Conservation (phyloP, 805 yeast genomes). For the Saccharomycopsis sp. region DNA sequence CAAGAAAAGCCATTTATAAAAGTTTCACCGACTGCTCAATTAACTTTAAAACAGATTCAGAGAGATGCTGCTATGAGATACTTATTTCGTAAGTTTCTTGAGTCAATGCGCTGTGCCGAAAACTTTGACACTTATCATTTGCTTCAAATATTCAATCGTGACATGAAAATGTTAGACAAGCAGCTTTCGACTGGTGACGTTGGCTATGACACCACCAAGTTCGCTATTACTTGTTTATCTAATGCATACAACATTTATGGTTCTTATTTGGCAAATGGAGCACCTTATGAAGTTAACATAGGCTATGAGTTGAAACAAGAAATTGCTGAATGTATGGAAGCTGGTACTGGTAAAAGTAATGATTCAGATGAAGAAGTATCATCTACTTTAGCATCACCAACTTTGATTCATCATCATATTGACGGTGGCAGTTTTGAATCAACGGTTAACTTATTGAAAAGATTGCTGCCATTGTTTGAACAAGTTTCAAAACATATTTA, state of each 20-base stretch:
- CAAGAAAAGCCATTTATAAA: neutral
- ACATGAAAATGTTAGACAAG: slow-evolving; percentile 32
- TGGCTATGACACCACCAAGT: slow-evolving; percentile 11
- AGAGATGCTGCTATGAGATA: slow-evolving; percentile 71
- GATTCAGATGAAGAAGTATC: slow-evolving; percentile 1
- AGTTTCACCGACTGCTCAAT: too few relatives aligned
- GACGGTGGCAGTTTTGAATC: slow-evolving; percentile 25
- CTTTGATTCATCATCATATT: slow-evolving; percentile 4
- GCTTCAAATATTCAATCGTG: slow-evolving; percentile 44
- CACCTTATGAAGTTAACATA: slow-evolving; percentile 67
- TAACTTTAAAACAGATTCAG: slow-evolving; percentile 31
- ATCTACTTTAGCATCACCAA: slow-evolving; percentile 6
- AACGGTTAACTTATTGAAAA: slow-evolving; percentile 32
- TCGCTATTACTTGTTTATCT: slow-evolving; percentile 51
- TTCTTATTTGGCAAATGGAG: slow-evolving; percentile 55
- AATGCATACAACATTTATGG: slow-evolving; percentile 59
- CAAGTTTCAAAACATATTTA: slow-evolving; percentile 44
- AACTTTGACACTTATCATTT: slow-evolving; percentile 67
- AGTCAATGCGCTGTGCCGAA: slow-evolving; percentile 61
- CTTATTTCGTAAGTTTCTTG: slow-evolving; percentile 59
- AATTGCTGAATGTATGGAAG: slow-evolving; percentile 34
- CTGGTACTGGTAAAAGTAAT: neutral
- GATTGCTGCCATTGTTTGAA: slow-evolving; percentile 39
- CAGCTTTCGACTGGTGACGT: slow-evolving; percentile 1
- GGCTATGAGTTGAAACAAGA: slow-evolving; percentile 44